Base-by-base conservation (phyloP, 2,329 filamentous ascomycete species). In the Setomelanomma holmii region DNA sequence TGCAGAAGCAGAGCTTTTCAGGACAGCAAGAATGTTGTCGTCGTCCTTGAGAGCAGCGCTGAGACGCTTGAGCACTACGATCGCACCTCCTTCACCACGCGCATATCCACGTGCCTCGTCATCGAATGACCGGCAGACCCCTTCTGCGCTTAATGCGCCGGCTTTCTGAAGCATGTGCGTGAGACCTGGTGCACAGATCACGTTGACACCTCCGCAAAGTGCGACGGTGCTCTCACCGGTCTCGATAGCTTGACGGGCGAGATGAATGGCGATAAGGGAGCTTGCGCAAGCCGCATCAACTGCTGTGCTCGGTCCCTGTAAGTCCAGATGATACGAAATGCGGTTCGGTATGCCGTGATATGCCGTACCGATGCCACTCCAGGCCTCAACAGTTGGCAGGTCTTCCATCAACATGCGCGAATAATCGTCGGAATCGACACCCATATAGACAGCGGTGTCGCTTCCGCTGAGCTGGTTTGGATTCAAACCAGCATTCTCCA, bases 61-160 rank as follows among this genome's bases (percentile, higher is more conserved):
- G 1, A 84, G 45, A 5, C 46, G 53, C 45, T 74, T 75, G 2
- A 75, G 55, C 22, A 74, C 48, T 4, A 75, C 40, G 14, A 61
- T 56, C 3, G 47, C 60, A 11, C 84, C 76, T 0, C 86, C 87
- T 62, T 89, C 87, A 1, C 86, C 86, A 24, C 86, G 78, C 0
- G 82, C 85, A 62, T 89, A 89, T 1, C 87, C 87, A 51, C 84
- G 82, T 17, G 84, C 86, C 1, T 78, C 76, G 16, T 77, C 68
- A 60, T 87, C 86, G 52, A 72, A 77, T 27, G 68, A 72, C 41
- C 59, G 53, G 19, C 61, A 71, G 16, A 54, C 68, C 0, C 80
- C 79, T 3, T 76, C 78, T 0, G 72, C 69, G 11, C 74, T 78
- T 0, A 82, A 57, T 43, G 82, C 80, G 3, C 70, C 68, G 1